phyloP scores from a whole-genome alignment of 2,329 filamentous ascomycete species.

The Metarhizium guizhouense region DNA sequence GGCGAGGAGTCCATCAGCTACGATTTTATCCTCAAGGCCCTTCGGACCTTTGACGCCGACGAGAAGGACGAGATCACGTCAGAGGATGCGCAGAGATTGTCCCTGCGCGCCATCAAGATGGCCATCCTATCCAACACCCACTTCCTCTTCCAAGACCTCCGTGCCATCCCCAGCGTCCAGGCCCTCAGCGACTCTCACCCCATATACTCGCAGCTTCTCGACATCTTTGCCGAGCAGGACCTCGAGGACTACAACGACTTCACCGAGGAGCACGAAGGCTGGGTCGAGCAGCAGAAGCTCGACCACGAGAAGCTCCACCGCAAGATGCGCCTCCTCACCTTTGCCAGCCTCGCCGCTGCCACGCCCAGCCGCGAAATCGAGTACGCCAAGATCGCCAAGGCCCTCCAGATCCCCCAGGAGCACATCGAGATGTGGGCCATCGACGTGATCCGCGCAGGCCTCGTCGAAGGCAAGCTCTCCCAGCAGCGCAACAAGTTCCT shows the following conservation, averaged over 20 bases:
- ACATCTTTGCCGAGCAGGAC: slow-evolving; percentile 90
- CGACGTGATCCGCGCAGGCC: slow-evolving; percentile 88
- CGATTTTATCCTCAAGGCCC: slow-evolving; percentile 55
- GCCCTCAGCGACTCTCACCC: slow-evolving; percentile 77
- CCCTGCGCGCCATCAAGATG: slow-evolving; percentile 46
- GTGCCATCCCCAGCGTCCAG: slow-evolving; percentile 75
- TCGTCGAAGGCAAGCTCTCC: slow-evolving; percentile 93
- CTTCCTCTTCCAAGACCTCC: slow-evolving; percentile 73
- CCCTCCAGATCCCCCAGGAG: slow-evolving; percentile 70
- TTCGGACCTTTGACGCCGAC: slow-evolving; percentile 50
- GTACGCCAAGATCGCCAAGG: slow-evolving; percentile 75
- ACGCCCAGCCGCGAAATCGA: slow-evolving; percentile 79
- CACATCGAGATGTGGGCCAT: slow-evolving; percentile 99
- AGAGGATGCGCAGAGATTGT: slow-evolving; percentile 51
- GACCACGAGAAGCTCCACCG: slow-evolving; percentile 70
- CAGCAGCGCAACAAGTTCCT: slow-evolving; percentile 90
- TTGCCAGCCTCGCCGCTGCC: slow-evolving; percentile 79
- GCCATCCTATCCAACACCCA: slow-evolving; percentile 43
- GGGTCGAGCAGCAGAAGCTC: slow-evolving; percentile 66
- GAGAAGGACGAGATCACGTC: slow-evolving; percentile 46
- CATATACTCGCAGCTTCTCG: slow-evolving; percentile 82
- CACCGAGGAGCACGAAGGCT: slow-evolving; percentile 80
- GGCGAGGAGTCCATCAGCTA: slow-evolving; percentile 64
- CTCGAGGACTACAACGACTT: slow-evolving; percentile 96
- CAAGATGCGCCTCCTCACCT: slow-evolving; percentile 94